Conservation (phyloP, 148 eudicot species). For the Persicaria maculosa region DNA sequence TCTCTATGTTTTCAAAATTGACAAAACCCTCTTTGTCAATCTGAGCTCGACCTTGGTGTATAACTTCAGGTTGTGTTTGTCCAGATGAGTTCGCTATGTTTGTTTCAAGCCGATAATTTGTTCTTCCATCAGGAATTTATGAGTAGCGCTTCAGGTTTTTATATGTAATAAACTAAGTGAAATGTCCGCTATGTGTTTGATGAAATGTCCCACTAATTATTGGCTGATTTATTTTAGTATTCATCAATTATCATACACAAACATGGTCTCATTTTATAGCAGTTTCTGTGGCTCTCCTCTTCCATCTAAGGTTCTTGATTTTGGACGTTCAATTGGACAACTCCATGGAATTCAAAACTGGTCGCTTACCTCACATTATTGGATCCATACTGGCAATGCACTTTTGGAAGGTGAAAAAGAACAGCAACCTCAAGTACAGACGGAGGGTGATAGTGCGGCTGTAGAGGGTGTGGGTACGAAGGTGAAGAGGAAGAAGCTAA, state of each 20-base stretch:
- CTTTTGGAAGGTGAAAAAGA: constrained; percentile 27
- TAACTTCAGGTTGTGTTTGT: not conserved
- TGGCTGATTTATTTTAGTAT: not conserved
- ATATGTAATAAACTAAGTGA: too few species aligned
- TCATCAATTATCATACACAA: not conserved
- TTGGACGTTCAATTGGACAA: constrained; percentile 17
- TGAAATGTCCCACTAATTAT: not conserved
- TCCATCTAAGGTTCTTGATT: constrained; percentile 40
- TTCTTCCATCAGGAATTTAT: not conserved
- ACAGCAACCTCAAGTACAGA: constrained; percentile 22
- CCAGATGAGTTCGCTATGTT: not conserved
- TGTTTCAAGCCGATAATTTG: not conserved
- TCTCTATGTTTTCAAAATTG: not conserved
- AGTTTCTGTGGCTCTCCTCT: constrained; percentile 35
- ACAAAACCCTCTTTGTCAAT: not conserved
- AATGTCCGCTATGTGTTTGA: not conserved
- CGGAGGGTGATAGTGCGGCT: constrained; percentile 22
- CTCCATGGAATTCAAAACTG: constrained; percentile 15
- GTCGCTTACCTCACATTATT: constrained; percentile 18
- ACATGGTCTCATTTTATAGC: constrained; percentile 35
- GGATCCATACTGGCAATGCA: constrained; percentile 41
- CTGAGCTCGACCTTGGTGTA: not conserved
- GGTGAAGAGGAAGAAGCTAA: constrained; percentile 70
- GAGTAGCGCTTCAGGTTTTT: not conserved
- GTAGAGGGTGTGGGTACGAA: constrained; percentile 28